phyloP scores from a whole-genome alignment of 768 basidiomycete species.

The Ramaria rubella region DNA sequence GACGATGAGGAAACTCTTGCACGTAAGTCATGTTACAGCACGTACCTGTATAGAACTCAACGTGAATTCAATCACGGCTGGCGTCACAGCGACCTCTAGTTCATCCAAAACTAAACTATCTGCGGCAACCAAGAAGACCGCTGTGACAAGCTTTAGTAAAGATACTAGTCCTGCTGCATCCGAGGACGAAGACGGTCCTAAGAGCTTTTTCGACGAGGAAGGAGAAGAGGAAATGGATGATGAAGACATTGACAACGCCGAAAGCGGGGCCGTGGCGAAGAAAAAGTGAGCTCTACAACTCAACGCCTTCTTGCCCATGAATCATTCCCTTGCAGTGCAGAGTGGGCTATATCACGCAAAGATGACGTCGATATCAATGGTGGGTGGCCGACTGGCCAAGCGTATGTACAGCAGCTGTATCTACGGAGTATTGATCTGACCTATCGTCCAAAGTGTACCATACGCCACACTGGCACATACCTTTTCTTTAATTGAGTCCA shows the following conservation, averaged over 20 bases:
- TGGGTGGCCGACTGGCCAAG: slow-evolving; percentile 78
- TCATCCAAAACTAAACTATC: slow-evolving; percentile 7
- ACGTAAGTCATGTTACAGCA: slow-evolving; percentile 6
- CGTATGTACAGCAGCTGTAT: slow-evolving; percentile 44
- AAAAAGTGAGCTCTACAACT: slow-evolving; percentile 47
- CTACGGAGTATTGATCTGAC: background rate
- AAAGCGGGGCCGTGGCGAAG: slow-evolving; percentile 38
- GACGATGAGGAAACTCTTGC: slow-evolving; percentile 25
- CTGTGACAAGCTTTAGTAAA: slow-evolving; percentile 12
- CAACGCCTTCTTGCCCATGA: background rate
- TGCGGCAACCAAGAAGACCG: slow-evolving; percentile 20
- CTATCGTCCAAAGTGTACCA: slow-evolving; percentile 58
- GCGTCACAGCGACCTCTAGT: slow-evolving; percentile 1
- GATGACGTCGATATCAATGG: slow-evolving; percentile 70
- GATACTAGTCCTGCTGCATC: slow-evolving; percentile 21
- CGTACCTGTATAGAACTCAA: no score
- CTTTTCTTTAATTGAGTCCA: slow-evolving; percentile 85
- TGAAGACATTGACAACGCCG: slow-evolving; percentile 30
- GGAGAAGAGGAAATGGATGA: slow-evolving; percentile 38
- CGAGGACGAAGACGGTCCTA: slow-evolving; percentile 31
- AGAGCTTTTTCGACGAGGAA: slow-evolving; percentile 19
- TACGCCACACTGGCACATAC: slow-evolving; percentile 88
- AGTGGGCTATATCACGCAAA: slow-evolving; percentile 53
- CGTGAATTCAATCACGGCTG: slow-evolving; percentile 8
- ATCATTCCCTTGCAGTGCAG: slow-evolving; percentile 40